Conservation (phyloP, 306 rosid species). For the Castanea sativa region DNA sequence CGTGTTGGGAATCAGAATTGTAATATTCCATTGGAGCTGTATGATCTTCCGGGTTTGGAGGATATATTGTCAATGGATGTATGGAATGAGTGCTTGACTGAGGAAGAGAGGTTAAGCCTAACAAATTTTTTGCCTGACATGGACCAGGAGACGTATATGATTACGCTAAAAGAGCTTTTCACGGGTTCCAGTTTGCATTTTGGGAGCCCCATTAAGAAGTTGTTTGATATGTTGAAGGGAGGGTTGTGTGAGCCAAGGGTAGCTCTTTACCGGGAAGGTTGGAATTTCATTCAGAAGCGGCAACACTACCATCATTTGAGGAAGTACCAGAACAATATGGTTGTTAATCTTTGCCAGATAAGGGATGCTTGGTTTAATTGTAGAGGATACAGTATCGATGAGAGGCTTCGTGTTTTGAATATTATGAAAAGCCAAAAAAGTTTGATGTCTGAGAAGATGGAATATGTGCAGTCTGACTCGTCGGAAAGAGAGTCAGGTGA, state of each 20-base stretch:
- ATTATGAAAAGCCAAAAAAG: constrained; percentile 84
- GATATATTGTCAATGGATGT: constrained; percentile 80
- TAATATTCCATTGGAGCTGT: constrained; percentile 85
- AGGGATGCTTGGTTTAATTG: constrained; percentile 96
- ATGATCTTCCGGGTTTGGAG: constrained; percentile 84
- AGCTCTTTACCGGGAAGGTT: constrained; percentile 89
- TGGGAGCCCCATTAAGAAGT: constrained; percentile 77
- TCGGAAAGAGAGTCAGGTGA: constrained; percentile 77
- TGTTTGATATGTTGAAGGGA: constrained; percentile 89
- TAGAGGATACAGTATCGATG: constrained; percentile 88
- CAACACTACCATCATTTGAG: constrained; percentile 85
- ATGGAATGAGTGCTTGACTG: constrained; percentile 88
- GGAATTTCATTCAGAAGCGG: constrained; percentile 71
- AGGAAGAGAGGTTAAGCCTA: constrained; percentile 83
- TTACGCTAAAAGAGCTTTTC: constrained; percentile 69
- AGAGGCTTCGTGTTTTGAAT: constrained; percentile 84
- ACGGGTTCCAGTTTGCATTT: constrained; percentile 81
- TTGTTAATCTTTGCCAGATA: constrained; percentile 82
- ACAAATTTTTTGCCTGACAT: constrained; percentile 87
- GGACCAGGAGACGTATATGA: constrained; percentile 79
- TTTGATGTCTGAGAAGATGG: constrained; percentile 81
- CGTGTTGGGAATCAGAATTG: constrained; percentile 94
- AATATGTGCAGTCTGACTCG: constrained; percentile 60
- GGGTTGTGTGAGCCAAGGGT: constrained; percentile 97
- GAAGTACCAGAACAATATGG: constrained; percentile 88